Base-by-base conservation (phyloP, 2,329 filamentous ascomycete species). In the Helminthosporium solani region DNA sequence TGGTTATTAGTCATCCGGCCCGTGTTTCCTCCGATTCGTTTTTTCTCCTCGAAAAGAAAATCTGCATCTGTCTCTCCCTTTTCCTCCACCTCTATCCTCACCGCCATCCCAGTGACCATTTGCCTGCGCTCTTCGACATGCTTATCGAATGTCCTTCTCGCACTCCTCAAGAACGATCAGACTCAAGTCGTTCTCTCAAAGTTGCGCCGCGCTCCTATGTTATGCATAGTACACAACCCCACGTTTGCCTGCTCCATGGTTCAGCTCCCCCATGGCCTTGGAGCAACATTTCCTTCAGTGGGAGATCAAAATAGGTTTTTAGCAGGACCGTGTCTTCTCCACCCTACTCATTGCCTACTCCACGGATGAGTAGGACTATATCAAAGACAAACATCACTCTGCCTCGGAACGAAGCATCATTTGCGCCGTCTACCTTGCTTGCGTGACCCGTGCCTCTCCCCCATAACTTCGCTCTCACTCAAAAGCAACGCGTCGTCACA, bases 241-340 rank as follows among this genome's bases (percentile, higher is more conserved):
- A 76, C 74, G 72, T 72, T 75, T 76, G 74, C 73, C 74, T 77
- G 73, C 74, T 73, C 68, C 71, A 63, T 68, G 73, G 69, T 67
- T 72, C 66, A 65, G 49, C 53, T 63, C 59, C 60, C n/a, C 64
- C 57, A 73, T 76, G 72, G 68, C 72, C 71, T 67, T 62, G 70
- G 67, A 72, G 74, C 72, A 71, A 75, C 75, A 72, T 74, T 73
- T 67, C 68, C 70, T 70, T 72, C 67, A 71, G 75, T 77, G 75
- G 75, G 64, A 77, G 73, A 77, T 66, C 58, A 70, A 75, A 68
- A 67, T 58, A 66, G 69, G 74, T 70, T 74, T 73, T 74, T 74
- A 77, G 74, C 74, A 77, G 73, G 69, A 70, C 74, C 73, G 70
- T 73, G 75, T 76, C 74, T 73, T 70, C 73, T 76, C 74, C 75